These are phyloP conservation scores for Puya raimondii DNA, from an alignment of 176 grass and related monocot species.

Conservation along the genomic window DNA sequence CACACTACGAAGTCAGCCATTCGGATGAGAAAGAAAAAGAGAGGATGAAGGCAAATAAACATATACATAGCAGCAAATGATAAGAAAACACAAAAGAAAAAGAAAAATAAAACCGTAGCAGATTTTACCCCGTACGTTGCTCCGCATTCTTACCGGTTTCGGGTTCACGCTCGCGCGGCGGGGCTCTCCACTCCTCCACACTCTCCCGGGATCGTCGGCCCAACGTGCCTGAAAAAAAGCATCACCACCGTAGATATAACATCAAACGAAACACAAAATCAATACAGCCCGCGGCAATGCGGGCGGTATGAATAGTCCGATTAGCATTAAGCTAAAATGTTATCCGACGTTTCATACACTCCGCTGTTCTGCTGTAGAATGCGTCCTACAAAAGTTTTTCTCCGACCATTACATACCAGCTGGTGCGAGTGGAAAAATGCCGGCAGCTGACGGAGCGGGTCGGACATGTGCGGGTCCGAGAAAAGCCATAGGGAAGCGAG, in stretches of 20 bases:
- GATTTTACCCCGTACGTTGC: slow-evolving; percentile 19
- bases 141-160: slow-evolving; percentile 34
- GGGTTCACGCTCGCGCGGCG: slow-evolving; percentile 3
- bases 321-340: too few species aligned
- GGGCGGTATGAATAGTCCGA: too few species aligned
- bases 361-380: too few species aligned
- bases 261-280: background rate
- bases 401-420: slow-evolving; percentile 5
- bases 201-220: slow-evolving; percentile 6
- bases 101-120: background rate
- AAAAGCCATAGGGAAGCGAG: slow-evolving; percentile 19
- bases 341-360: too few species aligned
- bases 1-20: too few species aligned
- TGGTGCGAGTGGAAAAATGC: slow-evolving; percentile 10
- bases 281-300: background rate
- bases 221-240: background rate
- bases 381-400: too few species aligned
- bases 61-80: background rate
- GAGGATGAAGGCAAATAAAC: too few species aligned
- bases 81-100: background rate
- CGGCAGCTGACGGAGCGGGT: background rate
- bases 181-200: slow-evolving; percentile 15
- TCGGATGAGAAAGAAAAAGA: too few species aligned
- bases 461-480: background rate
- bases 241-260: background rate